Percentiles rank a stretch among this genome's conserved stretches.
Conservation (phyloP, 2,329 filamentous ascomycete genomes). For the Colletotrichum aenigma region DNA sequence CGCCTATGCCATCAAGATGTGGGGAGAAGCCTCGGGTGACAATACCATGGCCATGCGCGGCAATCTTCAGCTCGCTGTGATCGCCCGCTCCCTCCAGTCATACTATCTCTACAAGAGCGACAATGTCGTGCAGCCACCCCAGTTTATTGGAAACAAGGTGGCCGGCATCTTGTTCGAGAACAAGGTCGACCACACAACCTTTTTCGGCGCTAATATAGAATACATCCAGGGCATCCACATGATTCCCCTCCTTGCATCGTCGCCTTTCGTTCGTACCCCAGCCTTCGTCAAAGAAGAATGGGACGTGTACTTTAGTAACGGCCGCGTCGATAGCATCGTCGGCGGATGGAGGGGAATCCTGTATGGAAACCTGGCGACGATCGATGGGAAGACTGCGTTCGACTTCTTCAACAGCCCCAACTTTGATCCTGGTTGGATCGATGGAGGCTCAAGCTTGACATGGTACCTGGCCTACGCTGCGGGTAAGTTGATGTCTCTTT, state of each 20-base stretch:
- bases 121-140: conserved; percentile 72
- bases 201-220: conserved; percentile 77
- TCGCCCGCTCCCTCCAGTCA: conserved; percentile 72
- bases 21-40: conserved; percentile 82
- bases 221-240: conserved; percentile 83
- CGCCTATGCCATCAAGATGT: conserved; percentile 90
- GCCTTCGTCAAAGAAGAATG: conserved; percentile 84
- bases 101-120: conserved; percentile 82
- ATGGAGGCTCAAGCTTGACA: conserved; percentile 82
- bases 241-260: conserved; percentile 75
- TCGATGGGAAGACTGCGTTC: conserved; percentile 73
- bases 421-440: conserved; percentile 73
- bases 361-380: conserved; percentile 79
- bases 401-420: conserved; percentile 71
- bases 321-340: conserved; percentile 65
- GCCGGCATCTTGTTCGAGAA: conserved; percentile 85
- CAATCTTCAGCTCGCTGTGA: conserved; percentile 83
- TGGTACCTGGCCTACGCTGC: conserved; percentile 86
- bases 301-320: conserved; percentile 75
- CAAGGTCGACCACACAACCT: conserved; percentile 92
- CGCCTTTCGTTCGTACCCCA: conserved; percentile 67
- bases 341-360: conserved; percentile 89
- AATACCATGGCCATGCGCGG: conserved; percentile 78
- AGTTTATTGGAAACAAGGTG: conserved; percentile 83
- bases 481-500: conserved; percentile 54